phyloP scores from a whole-genome alignment of 2,329 filamentous ascomycete genomes.

The Ascochyta fabae region DNA sequence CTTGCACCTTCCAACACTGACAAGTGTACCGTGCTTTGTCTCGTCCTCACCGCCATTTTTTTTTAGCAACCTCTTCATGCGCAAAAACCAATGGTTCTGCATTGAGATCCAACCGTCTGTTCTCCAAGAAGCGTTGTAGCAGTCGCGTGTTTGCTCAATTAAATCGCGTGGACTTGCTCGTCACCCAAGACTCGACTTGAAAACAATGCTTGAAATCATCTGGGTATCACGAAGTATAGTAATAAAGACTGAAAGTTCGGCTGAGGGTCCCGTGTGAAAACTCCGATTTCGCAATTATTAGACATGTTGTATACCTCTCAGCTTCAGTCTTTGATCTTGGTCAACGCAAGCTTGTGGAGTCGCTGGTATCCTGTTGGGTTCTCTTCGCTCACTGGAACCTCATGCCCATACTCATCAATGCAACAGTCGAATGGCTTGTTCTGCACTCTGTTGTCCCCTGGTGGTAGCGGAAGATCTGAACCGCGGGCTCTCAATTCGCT shows the following conservation, averaged over 20 bases:
- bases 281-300: no score
- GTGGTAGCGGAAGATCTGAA: constrained; percentile 31
- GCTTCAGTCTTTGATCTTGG: constrained; percentile 19
- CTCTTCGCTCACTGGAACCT: constrained; percentile 21
- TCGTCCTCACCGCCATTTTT: neutral
- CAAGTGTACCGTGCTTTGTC: neutral
- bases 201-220: no score
- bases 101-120: neutral
- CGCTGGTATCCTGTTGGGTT: constrained; percentile 31
- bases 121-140: neutral
- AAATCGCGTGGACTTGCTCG: no score
- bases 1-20: constrained; percentile 22
- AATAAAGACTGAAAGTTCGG: no score
- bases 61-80: neutral
- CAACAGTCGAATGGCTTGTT: constrained; percentile 53
- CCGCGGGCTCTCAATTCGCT: constrained; percentile 67
- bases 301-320: no score
- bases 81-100: neutral
- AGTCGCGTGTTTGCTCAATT: no score
- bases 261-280: no score
- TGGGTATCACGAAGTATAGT: no score
- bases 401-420: constrained; percentile 35
- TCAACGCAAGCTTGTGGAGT: constrained; percentile 32
- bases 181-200: no score
- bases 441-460: constrained; percentile 35